A percentile compares a stretch with the other conserved stretches of the same genome.
phyloP scores from a whole-genome alignment of 2,329 filamentous ascomycete genomes.

The Colletotrichum gigasporum region DNA sequence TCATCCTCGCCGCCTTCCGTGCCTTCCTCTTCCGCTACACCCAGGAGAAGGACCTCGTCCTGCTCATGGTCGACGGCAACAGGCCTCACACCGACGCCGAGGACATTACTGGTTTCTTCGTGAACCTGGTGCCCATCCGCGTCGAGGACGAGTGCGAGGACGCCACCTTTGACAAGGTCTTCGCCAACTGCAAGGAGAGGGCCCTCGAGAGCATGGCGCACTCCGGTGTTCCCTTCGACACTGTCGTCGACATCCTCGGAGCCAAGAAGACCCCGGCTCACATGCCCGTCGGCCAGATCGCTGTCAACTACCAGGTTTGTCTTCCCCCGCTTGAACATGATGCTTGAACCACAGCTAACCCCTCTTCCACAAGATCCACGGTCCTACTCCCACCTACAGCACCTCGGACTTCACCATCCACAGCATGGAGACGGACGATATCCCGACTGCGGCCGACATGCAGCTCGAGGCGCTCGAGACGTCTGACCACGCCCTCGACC shows the following conservation, averaged over 20 bases:
- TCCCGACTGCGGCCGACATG: constrained; percentile 37
- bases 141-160: constrained; percentile 35
- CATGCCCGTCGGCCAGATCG: no score
- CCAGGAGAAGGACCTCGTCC: constrained; percentile 36
- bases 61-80: constrained; percentile 39
- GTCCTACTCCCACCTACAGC: constrained; percentile 33
- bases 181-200: constrained; percentile 34
- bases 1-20: constrained; percentile 37
- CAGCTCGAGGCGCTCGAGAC: constrained; percentile 38
- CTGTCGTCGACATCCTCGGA: no score
- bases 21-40: constrained; percentile 37
- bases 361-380: no score
- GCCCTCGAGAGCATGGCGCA: no score
- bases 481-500: constrained; percentile 34
- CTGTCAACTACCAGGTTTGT: no score
- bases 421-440: constrained; percentile 35
- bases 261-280: no score
- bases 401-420: constrained; percentile 36
- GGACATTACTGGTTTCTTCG: constrained; percentile 37
- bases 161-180: constrained; percentile 35
- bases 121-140: constrained; percentile 37
- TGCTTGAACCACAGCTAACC: no score
- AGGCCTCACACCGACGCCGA: constrained; percentile 36
- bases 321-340: no score
- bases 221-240: no score